Conservation (phyloP, 495 filamentous ascomycete genomes). For the Jackrogersella minutella region DNA sequence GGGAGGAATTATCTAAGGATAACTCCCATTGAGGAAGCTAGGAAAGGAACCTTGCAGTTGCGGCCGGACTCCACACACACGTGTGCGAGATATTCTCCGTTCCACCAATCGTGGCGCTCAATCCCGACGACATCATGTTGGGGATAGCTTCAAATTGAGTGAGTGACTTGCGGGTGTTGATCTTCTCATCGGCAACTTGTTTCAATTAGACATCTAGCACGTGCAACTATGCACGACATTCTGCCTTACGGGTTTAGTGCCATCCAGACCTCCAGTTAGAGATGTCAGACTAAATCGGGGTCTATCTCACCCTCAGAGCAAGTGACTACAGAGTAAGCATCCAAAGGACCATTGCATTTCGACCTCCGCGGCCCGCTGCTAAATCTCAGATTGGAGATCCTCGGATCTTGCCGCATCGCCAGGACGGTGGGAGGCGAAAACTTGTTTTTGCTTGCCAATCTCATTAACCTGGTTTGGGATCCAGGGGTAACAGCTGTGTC, state of each 20-base stretch:
- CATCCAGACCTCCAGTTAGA: background rate
- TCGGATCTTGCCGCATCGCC: background rate
- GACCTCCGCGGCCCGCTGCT: background rate
- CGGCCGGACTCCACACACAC: slow-evolving; percentile 10
- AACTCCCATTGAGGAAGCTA: slow-evolving; percentile 18
- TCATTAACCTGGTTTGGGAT: too few species aligned
- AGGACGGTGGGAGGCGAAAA: background rate
- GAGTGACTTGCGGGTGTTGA: background rate
- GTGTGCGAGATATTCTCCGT: slow-evolving; percentile 4
- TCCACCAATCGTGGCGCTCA: slow-evolving; percentile 4
- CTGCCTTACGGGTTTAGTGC: background rate
- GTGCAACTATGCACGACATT: background rate
- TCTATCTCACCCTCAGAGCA: background rate
- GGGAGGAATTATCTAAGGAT: background rate
- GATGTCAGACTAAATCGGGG: background rate
- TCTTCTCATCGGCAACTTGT: background rate
- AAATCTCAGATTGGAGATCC: background rate
- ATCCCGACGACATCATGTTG: slow-evolving; percentile 11
- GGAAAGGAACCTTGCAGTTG: slow-evolving; percentile 15
- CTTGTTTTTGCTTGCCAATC: too few species aligned
- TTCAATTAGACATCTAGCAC: background rate
- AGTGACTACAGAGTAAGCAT: background rate
- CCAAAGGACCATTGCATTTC: background rate
- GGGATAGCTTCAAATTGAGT: slow-evolving; percentile 16
- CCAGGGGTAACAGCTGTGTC: too few species aligned